These are phyloP conservation scores for Heteromeles arbutifolia DNA, from an alignment of 306 rosid genomes.

Conservation along the genomic window DNA sequence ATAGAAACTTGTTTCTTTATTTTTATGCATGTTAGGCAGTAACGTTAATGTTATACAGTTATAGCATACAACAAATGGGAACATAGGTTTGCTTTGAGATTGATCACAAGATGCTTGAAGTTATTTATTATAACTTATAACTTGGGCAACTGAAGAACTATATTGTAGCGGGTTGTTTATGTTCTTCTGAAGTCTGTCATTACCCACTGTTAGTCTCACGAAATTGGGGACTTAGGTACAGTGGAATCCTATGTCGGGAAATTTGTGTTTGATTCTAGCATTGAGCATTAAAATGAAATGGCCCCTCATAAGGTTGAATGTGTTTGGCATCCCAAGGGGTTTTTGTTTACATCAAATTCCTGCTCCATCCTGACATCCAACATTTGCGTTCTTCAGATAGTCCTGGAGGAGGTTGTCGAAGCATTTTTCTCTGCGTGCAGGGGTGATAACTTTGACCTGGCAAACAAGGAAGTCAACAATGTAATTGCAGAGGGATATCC, in stretches of 20 bases:
- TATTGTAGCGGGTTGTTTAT: not conserved
- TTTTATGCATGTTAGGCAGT: not conserved
- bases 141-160: no score
- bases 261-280: not conserved
- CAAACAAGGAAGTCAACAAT: slow-evolving; percentile 82
- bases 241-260: not conserved
- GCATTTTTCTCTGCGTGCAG: slow-evolving; percentile 57
- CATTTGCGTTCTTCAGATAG: slow-evolving; percentile 40
- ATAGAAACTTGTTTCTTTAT: not conserved
- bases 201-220: not conserved
- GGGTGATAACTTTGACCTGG: slow-evolving; percentile 82
- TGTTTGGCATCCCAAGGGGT: not conserved
- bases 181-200: not conserved
- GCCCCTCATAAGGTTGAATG: not conserved
- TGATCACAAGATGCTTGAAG: slow-evolving; percentile 7
- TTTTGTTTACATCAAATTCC: not conserved
- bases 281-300: not conserved
- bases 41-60: not conserved
- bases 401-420: slow-evolving; percentile 54
- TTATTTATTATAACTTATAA: not conserved
- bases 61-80: not conserved
- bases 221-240: not conserved
- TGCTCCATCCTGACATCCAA: slow-evolving; percentile 12
- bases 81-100: not conserved
- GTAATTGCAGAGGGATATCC: slow-evolving; percentile 95